Conservation (phyloP, 305 asterid species). For the Fraxinus floribunda region DNA sequence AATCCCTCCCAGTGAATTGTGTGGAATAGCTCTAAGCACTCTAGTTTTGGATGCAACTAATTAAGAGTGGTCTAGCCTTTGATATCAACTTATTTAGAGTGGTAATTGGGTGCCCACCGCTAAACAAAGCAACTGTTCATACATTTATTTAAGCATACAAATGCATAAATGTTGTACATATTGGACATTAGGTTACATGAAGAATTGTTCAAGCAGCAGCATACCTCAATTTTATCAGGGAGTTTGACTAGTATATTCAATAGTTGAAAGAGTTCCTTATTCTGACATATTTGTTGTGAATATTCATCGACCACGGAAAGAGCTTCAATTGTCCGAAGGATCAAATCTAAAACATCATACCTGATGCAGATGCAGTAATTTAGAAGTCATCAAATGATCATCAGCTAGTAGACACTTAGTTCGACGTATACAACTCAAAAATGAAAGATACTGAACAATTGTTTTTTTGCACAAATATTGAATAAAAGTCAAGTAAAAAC, state of each 20-base stretch:
- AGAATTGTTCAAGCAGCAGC: conserved; percentile 25
- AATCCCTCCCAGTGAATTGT: background rate
- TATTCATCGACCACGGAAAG: conserved; percentile 63
- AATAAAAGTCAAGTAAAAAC: background rate
- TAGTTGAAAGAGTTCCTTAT: conserved; percentile 54
- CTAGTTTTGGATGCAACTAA: background rate
- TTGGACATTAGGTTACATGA: conserved; percentile 6
- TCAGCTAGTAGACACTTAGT: conserved; percentile 9
- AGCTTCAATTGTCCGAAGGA: conserved; percentile 80
- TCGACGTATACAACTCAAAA: background rate
- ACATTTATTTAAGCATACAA: background rate
- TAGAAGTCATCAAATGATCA: conserved; percentile 18
- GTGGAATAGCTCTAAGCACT: background rate
- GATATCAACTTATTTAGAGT: background rate
- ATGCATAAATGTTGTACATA: background rate
- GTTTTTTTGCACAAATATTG: background rate
- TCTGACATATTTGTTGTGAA: conserved; percentile 53
- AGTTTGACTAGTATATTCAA: conserved; percentile 58
- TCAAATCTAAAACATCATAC: conserved; percentile 61
- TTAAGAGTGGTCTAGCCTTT: background rate
- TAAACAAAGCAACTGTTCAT: background rate
- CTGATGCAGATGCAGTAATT: conserved; percentile 43
- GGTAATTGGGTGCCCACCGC: background rate
- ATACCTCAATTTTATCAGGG: conserved; percentile 87
- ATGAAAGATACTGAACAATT: background rate